Conservation (phyloP, 306 rosid species). For the Cicer pinnatifidum region DNA sequence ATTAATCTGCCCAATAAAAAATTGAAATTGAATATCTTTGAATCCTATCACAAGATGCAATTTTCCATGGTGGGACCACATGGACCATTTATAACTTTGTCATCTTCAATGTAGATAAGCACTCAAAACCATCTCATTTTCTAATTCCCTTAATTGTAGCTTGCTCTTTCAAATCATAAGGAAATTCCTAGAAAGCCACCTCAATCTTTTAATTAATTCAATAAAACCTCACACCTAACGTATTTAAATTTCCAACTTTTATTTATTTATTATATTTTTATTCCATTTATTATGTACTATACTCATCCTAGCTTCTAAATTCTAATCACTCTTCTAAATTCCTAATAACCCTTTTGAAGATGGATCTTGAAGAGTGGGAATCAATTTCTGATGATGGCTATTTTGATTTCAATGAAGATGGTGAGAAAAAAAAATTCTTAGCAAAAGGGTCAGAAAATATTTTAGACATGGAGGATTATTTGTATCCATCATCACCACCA, state of each 20-base stretch:
- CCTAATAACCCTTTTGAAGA: neutral
- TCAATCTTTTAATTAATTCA: constrained; percentile 45
- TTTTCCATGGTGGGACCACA: constrained; percentile 49
- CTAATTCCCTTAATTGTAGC: constrained; percentile 36
- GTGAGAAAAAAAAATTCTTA: constrained; percentile 41
- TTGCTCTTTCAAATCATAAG: constrained; percentile 17
- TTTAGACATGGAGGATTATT: constrained; percentile 64
- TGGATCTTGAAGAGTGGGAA: constrained; percentile 93
- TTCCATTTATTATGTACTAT: neutral
- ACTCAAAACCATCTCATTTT: constrained; percentile 17
- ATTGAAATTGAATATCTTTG: constrained; percentile 27
- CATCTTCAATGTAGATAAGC: constrained; percentile 52
- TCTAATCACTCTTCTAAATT: constrained; percentile 23
- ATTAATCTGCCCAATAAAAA: too few relatives aligned
- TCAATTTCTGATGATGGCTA: constrained; percentile 66
- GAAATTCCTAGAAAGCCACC: constrained; percentile 47
- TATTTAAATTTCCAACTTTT: constrained; percentile 1
- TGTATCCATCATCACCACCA: constrained; percentile 61
- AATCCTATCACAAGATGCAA: constrained; percentile 33
- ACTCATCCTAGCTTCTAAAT: constrained; percentile 12
- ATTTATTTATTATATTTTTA: neutral
- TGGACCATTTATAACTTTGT: constrained; percentile 46
- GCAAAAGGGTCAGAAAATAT: constrained; percentile 47
- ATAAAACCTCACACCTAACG: constrained; percentile 28
- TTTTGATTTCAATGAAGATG: constrained; percentile 63